phyloP scores from a whole-genome alignment of 2,329 filamentous ascomycete genomes.

The Scedosporium dehoogii region DNA sequence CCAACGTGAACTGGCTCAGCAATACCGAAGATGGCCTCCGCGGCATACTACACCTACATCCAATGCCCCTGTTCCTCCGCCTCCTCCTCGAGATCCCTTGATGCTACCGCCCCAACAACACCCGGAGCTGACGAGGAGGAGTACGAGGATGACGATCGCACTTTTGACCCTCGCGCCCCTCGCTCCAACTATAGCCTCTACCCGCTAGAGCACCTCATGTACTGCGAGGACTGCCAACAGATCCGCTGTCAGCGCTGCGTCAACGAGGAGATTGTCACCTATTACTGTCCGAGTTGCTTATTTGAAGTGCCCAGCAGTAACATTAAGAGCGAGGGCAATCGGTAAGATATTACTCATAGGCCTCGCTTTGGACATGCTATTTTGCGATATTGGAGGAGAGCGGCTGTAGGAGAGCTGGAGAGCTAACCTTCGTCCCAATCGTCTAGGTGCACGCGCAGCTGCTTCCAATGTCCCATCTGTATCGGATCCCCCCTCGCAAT shows the following conservation, averaged over 20 bases:
- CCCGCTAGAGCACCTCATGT: constrained; percentile 85
- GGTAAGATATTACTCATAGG: constrained; percentile 40
- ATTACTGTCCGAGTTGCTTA: constrained; percentile 89
- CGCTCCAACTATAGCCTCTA: constrained; percentile 88
- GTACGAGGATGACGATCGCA: constrained; percentile 61
- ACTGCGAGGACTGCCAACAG: constrained; percentile 95
- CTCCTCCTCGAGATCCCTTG: constrained; percentile 18
- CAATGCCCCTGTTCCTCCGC: constrained; percentile 55
- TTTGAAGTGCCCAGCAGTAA: constrained; percentile 94
- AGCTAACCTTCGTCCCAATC: background rate
- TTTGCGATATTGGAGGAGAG: too few species aligned
- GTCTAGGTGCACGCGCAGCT: constrained; percentile 77
- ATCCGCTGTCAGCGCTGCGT: constrained; percentile 91
- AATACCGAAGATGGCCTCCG: background rate
- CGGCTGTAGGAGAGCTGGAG: too few species aligned
- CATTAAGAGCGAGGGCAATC: constrained; percentile 84
- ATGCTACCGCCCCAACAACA: constrained; percentile 14
- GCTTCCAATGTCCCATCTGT: constrained; percentile 90
- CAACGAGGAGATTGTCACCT: constrained; percentile 85
- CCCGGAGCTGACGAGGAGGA: constrained; percentile 21
- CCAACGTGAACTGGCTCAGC: background rate
- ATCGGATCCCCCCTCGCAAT: constrained; percentile 64
- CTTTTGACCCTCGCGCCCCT: constrained; percentile 77
- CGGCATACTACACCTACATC: constrained; percentile 51
- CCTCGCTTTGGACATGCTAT: too few species aligned